Evolutionary conservation across 1,284 basidiomycete genomes (phyloP).

Genomic region (Paramarasmius palmivorus): DNA sequence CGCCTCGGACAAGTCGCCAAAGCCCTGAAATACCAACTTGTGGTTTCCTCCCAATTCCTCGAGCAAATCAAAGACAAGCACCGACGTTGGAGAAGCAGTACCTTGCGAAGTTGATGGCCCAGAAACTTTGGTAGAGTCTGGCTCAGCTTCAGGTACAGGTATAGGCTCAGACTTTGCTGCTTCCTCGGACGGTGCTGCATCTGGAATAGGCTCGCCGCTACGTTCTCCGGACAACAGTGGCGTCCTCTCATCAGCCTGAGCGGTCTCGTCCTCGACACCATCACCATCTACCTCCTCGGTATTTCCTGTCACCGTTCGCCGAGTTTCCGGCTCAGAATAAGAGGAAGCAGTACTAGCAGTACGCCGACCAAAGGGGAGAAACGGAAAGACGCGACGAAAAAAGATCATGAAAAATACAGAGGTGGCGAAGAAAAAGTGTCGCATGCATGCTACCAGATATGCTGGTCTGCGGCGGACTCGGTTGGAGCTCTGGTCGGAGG

Average conservation of each 20-base stretch:
- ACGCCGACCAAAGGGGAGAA: too few relatives aligned
- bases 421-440: background rate
- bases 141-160: background rate
- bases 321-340: too few relatives aligned
- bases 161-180: background rate
- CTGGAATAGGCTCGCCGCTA: background rate
- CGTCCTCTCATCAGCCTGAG: background rate
- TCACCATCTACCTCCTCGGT: too few relatives aligned
- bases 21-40: background rate
- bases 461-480: background rate
- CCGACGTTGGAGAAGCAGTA: background rate
- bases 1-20: background rate
- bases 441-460: background rate
- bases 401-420: background rate
- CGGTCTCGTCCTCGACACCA: too few relatives aligned
- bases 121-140: background rate
- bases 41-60: background rate
- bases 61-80: background rate
- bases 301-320: too few relatives aligned
- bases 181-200: background rate
- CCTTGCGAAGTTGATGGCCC: background rate
- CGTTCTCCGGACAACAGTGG: background rate
- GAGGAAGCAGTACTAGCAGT: too few relatives aligned
- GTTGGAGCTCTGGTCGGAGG: background rate
- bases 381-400: too few relatives aligned